phyloP scores from a whole-genome alignment of 805 yeast genomes.

The Sungouiozyma intestinalis region DNA sequence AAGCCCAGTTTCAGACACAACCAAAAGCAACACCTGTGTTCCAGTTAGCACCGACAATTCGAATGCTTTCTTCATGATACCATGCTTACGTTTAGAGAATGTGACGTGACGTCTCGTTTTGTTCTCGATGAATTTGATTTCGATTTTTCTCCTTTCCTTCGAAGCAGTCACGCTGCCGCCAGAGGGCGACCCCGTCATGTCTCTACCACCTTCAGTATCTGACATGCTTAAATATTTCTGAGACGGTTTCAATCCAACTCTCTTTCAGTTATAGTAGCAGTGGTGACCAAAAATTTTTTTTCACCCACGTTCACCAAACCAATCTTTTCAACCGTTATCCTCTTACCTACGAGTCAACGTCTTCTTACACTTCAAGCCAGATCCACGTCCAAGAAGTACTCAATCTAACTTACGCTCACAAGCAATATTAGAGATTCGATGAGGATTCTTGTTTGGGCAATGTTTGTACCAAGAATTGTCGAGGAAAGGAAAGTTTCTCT shows the following conservation, averaged over 20 bases:
- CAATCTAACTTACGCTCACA: too few relatives aligned
- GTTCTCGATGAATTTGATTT: slow-evolving; percentile 93
- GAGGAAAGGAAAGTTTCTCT: background rate
- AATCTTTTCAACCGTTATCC: background rate
- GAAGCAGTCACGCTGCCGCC: background rate
- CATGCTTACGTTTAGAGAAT: slow-evolving; percentile 95
- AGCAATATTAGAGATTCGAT: background rate
- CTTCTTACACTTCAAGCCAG: background rate
- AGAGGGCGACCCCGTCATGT: background rate
- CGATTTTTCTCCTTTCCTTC: slow-evolving; percentile 79
- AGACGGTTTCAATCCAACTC: background rate
- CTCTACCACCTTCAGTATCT: background rate
- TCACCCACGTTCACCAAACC: background rate
- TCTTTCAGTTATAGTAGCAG: too few relatives aligned
- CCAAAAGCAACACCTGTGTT: slow-evolving; percentile 88
- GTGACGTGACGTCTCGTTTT: slow-evolving; percentile 97
- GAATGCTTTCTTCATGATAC: slow-evolving; percentile 99
- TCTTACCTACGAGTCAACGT: background rate
- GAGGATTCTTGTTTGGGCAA: background rate
- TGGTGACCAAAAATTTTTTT: background rate
- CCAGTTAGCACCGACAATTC: slow-evolving; percentile 95
- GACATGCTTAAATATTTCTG: background rate
- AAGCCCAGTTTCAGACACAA: slow-evolving; percentile 96
- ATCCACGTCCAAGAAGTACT: background rate
- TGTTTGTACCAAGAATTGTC: background rate